These are phyloP conservation scores for Capronia americana DNA, from an alignment of 2,329 filamentous ascomycete genomes.

Conservation along the genomic window DNA sequence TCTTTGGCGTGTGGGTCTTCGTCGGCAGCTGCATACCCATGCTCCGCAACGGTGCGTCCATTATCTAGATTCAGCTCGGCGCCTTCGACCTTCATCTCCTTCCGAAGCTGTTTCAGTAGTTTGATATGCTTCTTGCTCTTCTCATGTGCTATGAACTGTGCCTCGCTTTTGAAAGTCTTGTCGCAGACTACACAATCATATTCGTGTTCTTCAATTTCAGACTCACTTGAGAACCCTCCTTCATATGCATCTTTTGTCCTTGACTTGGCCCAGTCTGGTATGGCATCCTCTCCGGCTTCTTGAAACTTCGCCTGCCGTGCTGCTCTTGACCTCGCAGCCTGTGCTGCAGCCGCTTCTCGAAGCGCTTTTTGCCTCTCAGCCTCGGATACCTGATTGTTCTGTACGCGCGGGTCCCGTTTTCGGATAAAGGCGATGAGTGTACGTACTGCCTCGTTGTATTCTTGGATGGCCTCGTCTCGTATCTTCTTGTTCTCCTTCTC, in stretches of 20 bases:
- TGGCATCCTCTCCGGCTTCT: slow-evolving; percentile 49
- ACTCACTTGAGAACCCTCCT: slow-evolving; percentile 52
- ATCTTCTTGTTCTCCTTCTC: slow-evolving; percentile 92
- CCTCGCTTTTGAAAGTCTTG: slow-evolving; percentile 83
- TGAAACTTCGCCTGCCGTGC: slow-evolving; percentile 73
- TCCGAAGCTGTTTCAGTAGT: slow-evolving; percentile 77
- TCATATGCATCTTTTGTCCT: slow-evolving; percentile 58
- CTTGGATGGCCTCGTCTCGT: slow-evolving; percentile 79
- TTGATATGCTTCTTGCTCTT: slow-evolving; percentile 97
- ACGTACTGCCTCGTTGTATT: slow-evolving; percentile 91
- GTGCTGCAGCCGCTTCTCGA: slow-evolving; percentile 78
- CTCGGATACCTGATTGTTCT: slow-evolving; percentile 76
- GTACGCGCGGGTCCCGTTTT: slow-evolving; percentile 87
- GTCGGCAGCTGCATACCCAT: slow-evolving; percentile 33
- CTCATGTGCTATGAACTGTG: slow-evolving; percentile 89
- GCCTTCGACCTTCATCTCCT: slow-evolving; percentile 84
- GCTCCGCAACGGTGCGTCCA: slow-evolving; percentile 11
- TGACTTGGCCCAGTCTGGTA: slow-evolving; percentile 76
- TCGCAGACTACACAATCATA: slow-evolving; percentile 69
- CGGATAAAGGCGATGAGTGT: slow-evolving; percentile 86
- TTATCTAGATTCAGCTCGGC: slow-evolving; percentile 49
- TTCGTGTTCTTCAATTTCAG: slow-evolving; percentile 59
- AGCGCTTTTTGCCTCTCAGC: slow-evolving; percentile 79
- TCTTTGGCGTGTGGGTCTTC: slow-evolving; percentile 23
- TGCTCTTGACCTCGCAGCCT: slow-evolving; percentile 81